These are phyloP conservation scores for Ilyonectria robusta DNA, from an alignment of 2,329 filamentous ascomycete species.

Conservation along the genomic window DNA sequence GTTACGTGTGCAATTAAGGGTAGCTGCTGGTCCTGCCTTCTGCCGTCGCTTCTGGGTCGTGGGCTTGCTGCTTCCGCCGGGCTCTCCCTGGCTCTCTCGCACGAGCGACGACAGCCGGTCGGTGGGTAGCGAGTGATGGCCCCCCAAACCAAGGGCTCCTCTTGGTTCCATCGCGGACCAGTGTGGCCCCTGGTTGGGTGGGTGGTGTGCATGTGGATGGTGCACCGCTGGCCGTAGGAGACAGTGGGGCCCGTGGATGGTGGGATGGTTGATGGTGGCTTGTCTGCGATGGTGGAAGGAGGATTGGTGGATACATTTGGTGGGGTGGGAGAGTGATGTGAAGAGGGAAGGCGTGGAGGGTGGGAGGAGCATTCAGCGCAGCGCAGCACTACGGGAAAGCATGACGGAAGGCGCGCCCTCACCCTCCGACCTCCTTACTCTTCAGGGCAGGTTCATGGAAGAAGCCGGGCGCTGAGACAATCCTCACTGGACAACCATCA, in stretches of 20 bases:
- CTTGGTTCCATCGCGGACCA: constrained; percentile 29
- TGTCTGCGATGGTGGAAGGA: constrained; percentile 39
- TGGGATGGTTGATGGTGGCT: constrained; percentile 41
- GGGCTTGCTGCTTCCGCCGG: not conserved
- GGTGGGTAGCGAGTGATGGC: constrained; percentile 15
- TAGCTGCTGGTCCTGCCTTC: not conserved
- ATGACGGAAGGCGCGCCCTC: constrained; percentile 12
- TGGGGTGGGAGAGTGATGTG: constrained; percentile 34
- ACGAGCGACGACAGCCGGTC: not conserved
- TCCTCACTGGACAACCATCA: constrained; percentile 39
- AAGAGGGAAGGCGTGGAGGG: constrained; percentile 34
- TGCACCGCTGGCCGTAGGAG: constrained; percentile 27
- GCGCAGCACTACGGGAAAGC: constrained; percentile 4
- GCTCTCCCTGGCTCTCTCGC: not conserved
- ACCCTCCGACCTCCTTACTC: constrained; percentile 7
- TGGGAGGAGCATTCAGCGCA: constrained; percentile 15
- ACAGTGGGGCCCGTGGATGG: constrained; percentile 38
- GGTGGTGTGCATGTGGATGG: constrained; percentile 33
- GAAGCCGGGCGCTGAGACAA: constrained; percentile 37
- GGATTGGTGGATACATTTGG: constrained; percentile 40
- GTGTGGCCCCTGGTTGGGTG: constrained; percentile 43
- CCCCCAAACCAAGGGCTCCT: constrained; percentile 23
- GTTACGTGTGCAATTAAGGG: not conserved
- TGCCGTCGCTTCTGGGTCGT: not conserved
- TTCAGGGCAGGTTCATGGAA: constrained; percentile 36